phyloP scores from a whole-genome alignment of 805 yeast species.

The Kuraishia borneana region DNA sequence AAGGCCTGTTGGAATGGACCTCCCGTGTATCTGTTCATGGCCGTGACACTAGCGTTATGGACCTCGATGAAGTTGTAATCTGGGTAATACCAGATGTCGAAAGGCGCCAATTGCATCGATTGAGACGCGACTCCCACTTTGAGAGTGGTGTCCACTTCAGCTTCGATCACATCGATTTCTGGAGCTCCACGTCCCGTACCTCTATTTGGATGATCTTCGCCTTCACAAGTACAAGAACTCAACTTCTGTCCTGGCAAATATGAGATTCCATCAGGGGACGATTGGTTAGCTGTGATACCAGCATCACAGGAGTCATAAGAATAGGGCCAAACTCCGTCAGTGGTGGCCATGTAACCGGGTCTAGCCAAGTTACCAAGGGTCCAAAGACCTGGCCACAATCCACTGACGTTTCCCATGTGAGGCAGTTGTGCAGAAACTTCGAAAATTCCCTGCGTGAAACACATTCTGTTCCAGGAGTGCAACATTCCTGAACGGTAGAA shows the following conservation, averaged over 20 bases:
- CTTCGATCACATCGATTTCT: constrained; percentile 89
- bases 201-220: constrained; percentile 77
- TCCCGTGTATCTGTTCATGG: constrained; percentile 83
- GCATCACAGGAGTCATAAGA: constrained; percentile 81
- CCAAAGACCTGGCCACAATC: constrained; percentile 97
- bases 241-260: constrained; percentile 79
- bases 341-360: constrained; percentile 78
- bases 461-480: constrained; percentile 85
- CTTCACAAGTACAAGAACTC: constrained; percentile 67
- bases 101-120: constrained; percentile 87
- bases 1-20: constrained; percentile 93
- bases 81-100: constrained; percentile 89
- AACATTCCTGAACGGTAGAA: constrained; percentile 86
- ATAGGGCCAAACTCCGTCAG: constrained; percentile 96
- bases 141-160: constrained; percentile 47
- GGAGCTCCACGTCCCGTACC: constrained; percentile 94
- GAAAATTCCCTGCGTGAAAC: constrained; percentile 75
- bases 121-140: constrained; percentile 73
- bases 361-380: constrained; percentile 87
- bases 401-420: constrained; percentile 64
- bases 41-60: constrained; percentile 54
- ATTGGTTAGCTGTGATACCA: constrained; percentile 91
- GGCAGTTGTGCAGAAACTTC: constrained; percentile 76
- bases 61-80: constrained; percentile 75
- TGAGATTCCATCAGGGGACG: constrained; percentile 81